Base-by-base conservation (phyloP, 495 filamentous ascomycete species). In the Chaetomium cochliodes region DNA sequence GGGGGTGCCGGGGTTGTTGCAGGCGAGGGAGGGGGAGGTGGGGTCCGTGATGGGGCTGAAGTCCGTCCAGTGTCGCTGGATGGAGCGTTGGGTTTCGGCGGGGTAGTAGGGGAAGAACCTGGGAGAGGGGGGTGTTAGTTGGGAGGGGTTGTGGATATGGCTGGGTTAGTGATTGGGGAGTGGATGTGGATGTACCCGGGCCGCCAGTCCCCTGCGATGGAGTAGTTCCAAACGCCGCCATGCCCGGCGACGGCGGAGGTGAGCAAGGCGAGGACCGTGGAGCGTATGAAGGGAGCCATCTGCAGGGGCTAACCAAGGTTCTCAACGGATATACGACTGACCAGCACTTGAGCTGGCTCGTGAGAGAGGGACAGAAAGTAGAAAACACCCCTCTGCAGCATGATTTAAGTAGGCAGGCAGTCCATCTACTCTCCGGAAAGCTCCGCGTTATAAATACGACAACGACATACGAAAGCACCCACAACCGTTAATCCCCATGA, bases 51-150 rank as follows among this genome's bases (percentile, higher is more conserved):
- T 58, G 37, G 55, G 55, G 39, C 55, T 20, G 39, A 58, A 58
- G 55, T 58, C 55, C 7, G 22, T 8, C 55, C 55, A 58, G 23
- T 58, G 55, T 3, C 55, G 55, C 18, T 58, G 55, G 55, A 44
- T 58, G 12, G 55, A 58, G 12, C 20, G 25, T 16, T 58, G 55
- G 11, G 20, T 20, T 11, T 42, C 55, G 20, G 55, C 55, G 20
- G 55, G 55, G 8, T 58, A 58, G 16, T 58, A 58, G 9, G 55
- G 55, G 55, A 58, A 58, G 16, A 58, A 58, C 0, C 55, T 58
- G 20, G 33, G 5, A 5, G 30, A 13, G n/a, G 18, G 22, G 4
- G n/a, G 13, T 56, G 13, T 56, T 15, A 44, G 33, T 41, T 15
- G 53, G 12, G 33, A n/a, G 3, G 13, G 18, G 12, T 39, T 16